phyloP scores from a whole-genome alignment of 176 grass and related monocot genomes.

The Lolium perenne region DNA sequence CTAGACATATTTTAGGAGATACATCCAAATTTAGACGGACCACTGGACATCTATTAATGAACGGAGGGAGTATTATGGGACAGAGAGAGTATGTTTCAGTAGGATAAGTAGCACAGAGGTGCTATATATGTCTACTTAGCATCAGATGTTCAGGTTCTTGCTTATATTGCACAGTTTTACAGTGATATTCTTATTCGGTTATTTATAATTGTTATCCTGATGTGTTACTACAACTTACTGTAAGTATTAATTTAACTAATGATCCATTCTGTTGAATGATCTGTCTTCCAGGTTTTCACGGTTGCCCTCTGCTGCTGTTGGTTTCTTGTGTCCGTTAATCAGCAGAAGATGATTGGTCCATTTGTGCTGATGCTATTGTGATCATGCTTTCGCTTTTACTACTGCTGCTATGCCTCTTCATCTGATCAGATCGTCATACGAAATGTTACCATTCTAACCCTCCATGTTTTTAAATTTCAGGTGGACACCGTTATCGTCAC shows the following conservation, averaged over 20 bases:
- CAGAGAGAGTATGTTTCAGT: not conserved
- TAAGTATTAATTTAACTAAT: not conserved
- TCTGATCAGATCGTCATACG: not conserved
- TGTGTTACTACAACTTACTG: not conserved
- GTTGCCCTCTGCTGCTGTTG: slow-evolving; percentile 73
- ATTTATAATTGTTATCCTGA: slow-evolving; percentile 19
- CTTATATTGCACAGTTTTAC: not conserved
- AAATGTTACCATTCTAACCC: slow-evolving; percentile 27
- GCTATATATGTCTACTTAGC: not conserved
- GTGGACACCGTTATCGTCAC: not conserved
- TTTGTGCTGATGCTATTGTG: slow-evolving; percentile 10
- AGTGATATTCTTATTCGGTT: not conserved
- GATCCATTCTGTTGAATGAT: not conserved
- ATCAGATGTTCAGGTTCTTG: not conserved
- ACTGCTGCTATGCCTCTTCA: not conserved
- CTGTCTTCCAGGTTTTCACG: slow-evolving; percentile 79
- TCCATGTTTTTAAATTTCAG: slow-evolving; percentile 38
- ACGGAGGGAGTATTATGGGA: too few species aligned
- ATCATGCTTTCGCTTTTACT: not conserved
- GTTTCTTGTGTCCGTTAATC: slow-evolving; percentile 67
- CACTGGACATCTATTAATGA: too few species aligned
- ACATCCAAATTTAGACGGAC: too few species aligned
- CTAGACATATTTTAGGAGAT: too few species aligned
- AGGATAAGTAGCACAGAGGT: not conserved
- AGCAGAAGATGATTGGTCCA: slow-evolving; percentile 53